Base-by-base conservation (phyloP, 768 basidiomycete genomes). In the Auricularia auricula-judae region DNA sequence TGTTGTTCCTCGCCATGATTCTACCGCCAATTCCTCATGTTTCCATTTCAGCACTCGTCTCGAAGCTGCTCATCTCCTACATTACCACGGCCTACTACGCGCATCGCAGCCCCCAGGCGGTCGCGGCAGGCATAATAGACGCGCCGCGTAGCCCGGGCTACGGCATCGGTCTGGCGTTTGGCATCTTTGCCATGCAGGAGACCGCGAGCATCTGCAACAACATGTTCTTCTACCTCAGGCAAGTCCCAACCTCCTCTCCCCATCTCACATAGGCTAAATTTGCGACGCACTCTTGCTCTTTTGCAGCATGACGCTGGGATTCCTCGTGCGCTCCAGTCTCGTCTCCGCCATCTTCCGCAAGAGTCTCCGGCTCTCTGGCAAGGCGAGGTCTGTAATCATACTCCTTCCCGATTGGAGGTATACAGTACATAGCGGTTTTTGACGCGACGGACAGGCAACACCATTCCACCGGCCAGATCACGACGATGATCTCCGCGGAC, bases 401-500 rank as follows among this genome's bases (percentile, higher is more conserved):
- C 18, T 51, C 16, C 5, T 4, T 51, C 11, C 18, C 18, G 4
- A 5, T 51, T 18, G 47, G 29, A 29, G 29, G 29, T 29, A 29
- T 29, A 29, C 29, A 2, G 29, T 29, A 29, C 2, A 29, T 29
- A 29, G 29, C 29, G 2, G 29, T 21, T 51, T 16, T 21, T 18
- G 16, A 51, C 47, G 4, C 77, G 7, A 8, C 1, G 81, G 61
- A 78, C 86, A 10, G 86, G 18, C 66, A 80, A 34, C 77, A 83
- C 51, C 85, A 87, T 68, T 82, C 79, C n/a, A 82, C 84, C 51
- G 88, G 88, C 0, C 78, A 86, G 70, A 84, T 88, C 59, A 87
- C 83, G 7, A 89, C 86, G 0, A 82, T 89, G 77, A 86, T 89
- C 7, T 84, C 85, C 1, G 80, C 84, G 12, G 88, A 90, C 69